Base-by-base conservation (phyloP, 1,139 yeast genomes). In the Nakaseomyces sp. region DNA sequence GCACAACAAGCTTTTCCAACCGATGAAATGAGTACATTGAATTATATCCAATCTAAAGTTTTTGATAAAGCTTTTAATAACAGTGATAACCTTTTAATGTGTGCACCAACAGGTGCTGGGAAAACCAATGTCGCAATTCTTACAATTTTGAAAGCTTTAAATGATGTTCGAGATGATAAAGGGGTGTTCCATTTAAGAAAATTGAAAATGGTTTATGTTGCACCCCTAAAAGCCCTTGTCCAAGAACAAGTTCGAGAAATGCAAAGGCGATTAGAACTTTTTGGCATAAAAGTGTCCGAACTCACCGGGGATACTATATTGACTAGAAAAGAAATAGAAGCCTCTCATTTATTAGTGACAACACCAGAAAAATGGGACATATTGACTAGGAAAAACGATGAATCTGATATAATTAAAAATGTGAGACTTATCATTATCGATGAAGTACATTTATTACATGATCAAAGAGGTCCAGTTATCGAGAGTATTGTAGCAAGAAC, bases 21-120 rank as follows among this genome's bases (percentile, higher is more conserved):
- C 0, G 65, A 68, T 2, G 89, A 84, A 58, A 79, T 88, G 0
- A 57, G 73, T 2, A 68, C 81, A 1, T 73, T 93, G 51, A 93
- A 93, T 60, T 68, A 85, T 41, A 77, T 91, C 18, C 99, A 93
- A 63, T 84, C 95, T 2, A 77, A 75, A 51, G 88, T 89, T 0
- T 87, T 68, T 53, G 93, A 95, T 1, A 64, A 69, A 30, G 96
- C 95, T 0, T 86, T 89, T 54, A 63, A 73, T 8, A 65, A 75
- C 1, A 93, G 85, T 56, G 74, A 74, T 15, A 91, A 89, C 54
- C 61, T 91, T 41, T 68, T 91, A 17, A 69, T 91, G 53, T 89
- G 97, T 73, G 97, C 98, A 0, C 98, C 98, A 3, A 91, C 98
- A 0, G 98, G 98, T 66, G 96, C 96, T 3, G 98, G 98, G 68